Conservation (phyloP, 2,329 filamentous ascomycete genomes). For the Xylariaceae sp. region DNA sequence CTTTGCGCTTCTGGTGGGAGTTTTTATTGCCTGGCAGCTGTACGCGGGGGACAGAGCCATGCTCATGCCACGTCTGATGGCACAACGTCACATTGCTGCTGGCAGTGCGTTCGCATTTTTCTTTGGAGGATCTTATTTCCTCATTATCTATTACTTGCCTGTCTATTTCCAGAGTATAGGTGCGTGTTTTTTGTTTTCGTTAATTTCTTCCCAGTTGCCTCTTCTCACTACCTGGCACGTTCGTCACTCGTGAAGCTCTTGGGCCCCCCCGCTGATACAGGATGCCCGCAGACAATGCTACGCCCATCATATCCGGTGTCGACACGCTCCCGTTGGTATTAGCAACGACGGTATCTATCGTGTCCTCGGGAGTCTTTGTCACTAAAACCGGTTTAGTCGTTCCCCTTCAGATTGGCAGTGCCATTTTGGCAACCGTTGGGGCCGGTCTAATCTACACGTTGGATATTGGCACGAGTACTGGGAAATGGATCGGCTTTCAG, state of each 20-base stretch:
- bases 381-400: constrained; percentile 26
- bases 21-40: constrained; percentile 23
- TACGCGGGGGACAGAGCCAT: constrained; percentile 20
- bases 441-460: constrained; percentile 34
- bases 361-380: constrained; percentile 10
- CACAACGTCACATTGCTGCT: constrained; percentile 1
- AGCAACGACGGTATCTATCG: constrained; percentile 28
- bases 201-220: neutral
- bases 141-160: constrained; percentile 38
- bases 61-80: constrained; percentile 8
- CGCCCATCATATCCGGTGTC: constrained; percentile 34
- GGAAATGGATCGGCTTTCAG: constrained; percentile 43
- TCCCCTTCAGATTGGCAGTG: constrained; percentile 36
- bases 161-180: constrained; percentile 41
- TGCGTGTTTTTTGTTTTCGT: neutral
- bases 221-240: no score
- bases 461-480: constrained; percentile 25
- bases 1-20: constrained; percentile 25
- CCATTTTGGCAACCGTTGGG: constrained; percentile 32
- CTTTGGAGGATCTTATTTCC: constrained; percentile 1
- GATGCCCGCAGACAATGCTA: constrained; percentile 18
- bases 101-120: neutral
- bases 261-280: no score
- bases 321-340: constrained; percentile 38
- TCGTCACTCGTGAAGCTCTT: no score